Percentiles rank a stretch among this genome's conserved stretches.
These are phyloP conservation scores for Liquidambar formosana DNA, from an alignment of 164 flowering plant species.

Conservation along the genomic window DNA sequence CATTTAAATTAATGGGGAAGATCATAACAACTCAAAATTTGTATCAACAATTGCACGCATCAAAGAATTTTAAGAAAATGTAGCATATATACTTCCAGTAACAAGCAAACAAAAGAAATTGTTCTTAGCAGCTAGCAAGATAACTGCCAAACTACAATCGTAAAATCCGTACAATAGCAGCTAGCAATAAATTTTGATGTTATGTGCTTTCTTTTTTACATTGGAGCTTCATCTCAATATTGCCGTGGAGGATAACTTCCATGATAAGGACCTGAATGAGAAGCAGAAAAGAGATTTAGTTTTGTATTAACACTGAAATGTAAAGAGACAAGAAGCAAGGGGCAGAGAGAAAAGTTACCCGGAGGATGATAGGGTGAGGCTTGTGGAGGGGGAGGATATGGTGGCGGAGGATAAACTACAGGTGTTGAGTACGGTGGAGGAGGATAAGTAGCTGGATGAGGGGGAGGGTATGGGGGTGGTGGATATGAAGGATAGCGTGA, in stretches of 20 bases:
- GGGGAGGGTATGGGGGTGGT: conserved; percentile 34
- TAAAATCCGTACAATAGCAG: not conserved
- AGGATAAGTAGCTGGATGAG: conserved; percentile 27
- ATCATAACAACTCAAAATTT: too few relatives aligned
- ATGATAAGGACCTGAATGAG: conserved; percentile 28
- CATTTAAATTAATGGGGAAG: too few relatives aligned
- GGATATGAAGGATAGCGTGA: conserved; percentile 43
- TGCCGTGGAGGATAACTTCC: conserved; percentile 39
- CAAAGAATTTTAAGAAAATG: too few relatives aligned
- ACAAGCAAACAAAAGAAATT: not conserved
- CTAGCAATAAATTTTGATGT: too few relatives aligned
- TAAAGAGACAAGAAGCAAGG: not conserved
- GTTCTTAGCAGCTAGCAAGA: not conserved
- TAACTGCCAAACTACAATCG: not conserved
- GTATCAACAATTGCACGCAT: too few relatives aligned
- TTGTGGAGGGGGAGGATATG: conserved; percentile 58
- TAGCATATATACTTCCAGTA: not conserved
- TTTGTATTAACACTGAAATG: not conserved
- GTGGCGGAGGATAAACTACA: conserved; percentile 49
- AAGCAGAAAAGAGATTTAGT: not conserved
- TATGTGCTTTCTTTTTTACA: too few relatives aligned
- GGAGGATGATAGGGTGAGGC: conserved; percentile 41
- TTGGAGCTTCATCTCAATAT: conserved; percentile 15
- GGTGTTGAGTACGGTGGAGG: conserved; percentile 32
- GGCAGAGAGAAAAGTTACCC: conserved; percentile 25